Base-by-base conservation (phyloP, 441 rosid genomes). In the Syzygium syzygioides region DNA sequence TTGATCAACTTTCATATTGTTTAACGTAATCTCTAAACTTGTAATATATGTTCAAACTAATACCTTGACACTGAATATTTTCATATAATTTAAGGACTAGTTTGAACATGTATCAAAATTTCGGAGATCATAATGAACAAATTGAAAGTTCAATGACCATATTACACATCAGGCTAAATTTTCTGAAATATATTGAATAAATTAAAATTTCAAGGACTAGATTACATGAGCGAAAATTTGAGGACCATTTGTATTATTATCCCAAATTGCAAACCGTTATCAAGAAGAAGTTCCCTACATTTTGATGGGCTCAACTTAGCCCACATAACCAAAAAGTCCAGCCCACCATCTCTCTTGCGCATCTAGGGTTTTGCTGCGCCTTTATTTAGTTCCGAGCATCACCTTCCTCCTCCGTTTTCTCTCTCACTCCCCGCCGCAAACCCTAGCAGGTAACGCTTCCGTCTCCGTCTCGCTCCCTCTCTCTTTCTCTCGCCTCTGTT, bases 151-250 rank as follows among this genome's bases (percentile, higher is more conserved):
- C 45, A 41, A 41, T 6, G 7, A 41, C 2, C 2, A 45, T 2
- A 45, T 45, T 45, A 1, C 7, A 45, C 0, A 45, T 45, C 7
- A 2, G 1, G 9, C 45, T 1, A 41, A 41, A 7, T 6, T 41
- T 41, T 41, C 0, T 0, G 45, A 1, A 41, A 1, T 1, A 1
- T 41, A 41, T 41, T 41, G 7, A 41, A 41, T 5, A 37, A 37
- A 37, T 37, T 37, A 37, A 37, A 37, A 37, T 4, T 4, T 37
- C 5, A 37, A 5, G 5, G 4, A n/a, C 2, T 0, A 7, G 9
- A 7, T 45, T 45, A 8, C 1, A 8, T 45, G 9, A 8, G 2
- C 9, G 1, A 41, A 41, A 41, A 8, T 41, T 41, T 41, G 1
- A 0, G 45, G 9, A 41, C 7, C 8, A 6, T 41, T 41, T 41